phyloP scores from a whole-genome alignment of 371 early-diverging fungal genomes.

The Blakeslea trispora region DNA sequence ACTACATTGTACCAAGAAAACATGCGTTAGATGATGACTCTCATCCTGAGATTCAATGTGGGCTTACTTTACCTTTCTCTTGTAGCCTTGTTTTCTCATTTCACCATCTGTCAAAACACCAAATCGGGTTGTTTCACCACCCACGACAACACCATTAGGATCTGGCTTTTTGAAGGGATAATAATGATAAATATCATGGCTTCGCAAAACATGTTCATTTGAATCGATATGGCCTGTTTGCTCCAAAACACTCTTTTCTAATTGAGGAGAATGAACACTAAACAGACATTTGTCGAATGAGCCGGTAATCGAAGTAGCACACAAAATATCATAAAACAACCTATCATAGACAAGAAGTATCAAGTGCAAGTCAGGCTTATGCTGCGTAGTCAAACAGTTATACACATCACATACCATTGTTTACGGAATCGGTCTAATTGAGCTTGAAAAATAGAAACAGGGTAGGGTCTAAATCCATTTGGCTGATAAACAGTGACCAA shows the following conservation, averaged over 20 bases:
- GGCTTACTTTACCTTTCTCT: slow-evolving; percentile 44
- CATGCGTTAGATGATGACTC: too few relatives aligned
- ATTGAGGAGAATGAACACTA: slow-evolving; percentile 85
- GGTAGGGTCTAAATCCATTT: slow-evolving; percentile 80
- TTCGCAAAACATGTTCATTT: slow-evolving; percentile 31
- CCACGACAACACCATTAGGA: slow-evolving; percentile 50
- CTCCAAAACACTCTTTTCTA: slow-evolving; percentile 53
- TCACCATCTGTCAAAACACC: slow-evolving; percentile 48
- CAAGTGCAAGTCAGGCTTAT: neutral
- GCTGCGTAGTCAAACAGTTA: neutral
- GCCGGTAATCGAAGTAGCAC: slow-evolving; percentile 90
- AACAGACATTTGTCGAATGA: slow-evolving; percentile 94
- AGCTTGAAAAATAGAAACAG: slow-evolving; percentile 86
- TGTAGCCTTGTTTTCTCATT: slow-evolving; percentile 51
- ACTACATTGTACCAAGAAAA: slow-evolving; percentile 32
- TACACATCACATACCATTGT: slow-evolving; percentile 65
- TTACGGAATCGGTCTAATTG: slow-evolving; percentile 81
- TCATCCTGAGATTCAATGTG: too few relatives aligned
- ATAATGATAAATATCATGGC: slow-evolving; percentile 50
- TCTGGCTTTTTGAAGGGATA: slow-evolving; percentile 46
- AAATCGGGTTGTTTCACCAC: slow-evolving; percentile 46
- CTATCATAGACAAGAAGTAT: slow-evolving; percentile 12
- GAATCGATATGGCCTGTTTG: slow-evolving; percentile 50
- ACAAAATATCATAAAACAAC: slow-evolving; percentile 86
- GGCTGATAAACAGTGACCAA: slow-evolving; percentile 29